Conservation (phyloP, 345 rosid genomes). For the Eucalyptus cladocalyx region DNA sequence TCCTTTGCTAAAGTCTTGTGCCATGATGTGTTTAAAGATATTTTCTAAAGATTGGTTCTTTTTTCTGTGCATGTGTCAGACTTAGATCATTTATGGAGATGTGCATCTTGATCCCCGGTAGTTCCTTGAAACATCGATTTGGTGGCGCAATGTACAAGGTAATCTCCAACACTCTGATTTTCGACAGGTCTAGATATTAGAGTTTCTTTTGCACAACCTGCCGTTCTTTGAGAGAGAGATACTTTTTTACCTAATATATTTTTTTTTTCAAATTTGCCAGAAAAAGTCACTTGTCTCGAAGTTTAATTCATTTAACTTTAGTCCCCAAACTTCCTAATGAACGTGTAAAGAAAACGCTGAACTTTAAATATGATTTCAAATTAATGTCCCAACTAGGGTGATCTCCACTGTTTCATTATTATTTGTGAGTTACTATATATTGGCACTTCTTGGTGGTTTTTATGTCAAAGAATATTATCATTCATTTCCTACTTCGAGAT, state of each 20-base stretch:
- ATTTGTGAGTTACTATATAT: neutral
- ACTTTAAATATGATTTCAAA: neutral
- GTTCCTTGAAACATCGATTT: conserved; percentile 34
- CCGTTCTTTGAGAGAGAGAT: neutral
- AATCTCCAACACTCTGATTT: conserved; percentile 1
- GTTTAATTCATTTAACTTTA: neutral
- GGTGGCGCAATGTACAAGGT: conserved; percentile 14
- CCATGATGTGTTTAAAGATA: neutral
- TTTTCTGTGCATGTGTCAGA: conserved; percentile 23
- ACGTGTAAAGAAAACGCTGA: neutral
- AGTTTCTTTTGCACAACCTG: neutral
- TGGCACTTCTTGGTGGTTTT: neutral
- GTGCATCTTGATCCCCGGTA: conserved; percentile 80
- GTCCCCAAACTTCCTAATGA: neutral
- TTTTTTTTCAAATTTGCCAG: neutral
- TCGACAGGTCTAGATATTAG: neutral
- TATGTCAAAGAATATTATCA: neutral
- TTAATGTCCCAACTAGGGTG: neutral
- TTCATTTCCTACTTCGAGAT: neutral
- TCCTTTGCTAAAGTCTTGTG: neutral
- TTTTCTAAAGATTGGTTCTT: neutral
- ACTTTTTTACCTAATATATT: neutral
- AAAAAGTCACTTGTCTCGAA: neutral
- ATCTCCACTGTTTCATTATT: neutral
- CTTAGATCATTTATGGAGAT: conserved; percentile 86